Evolutionary conservation across 2,329 filamentous ascomycete species (phyloP), one percentile per base, ranked within the genome.

Genomic region (Nemania sp.): DNA sequence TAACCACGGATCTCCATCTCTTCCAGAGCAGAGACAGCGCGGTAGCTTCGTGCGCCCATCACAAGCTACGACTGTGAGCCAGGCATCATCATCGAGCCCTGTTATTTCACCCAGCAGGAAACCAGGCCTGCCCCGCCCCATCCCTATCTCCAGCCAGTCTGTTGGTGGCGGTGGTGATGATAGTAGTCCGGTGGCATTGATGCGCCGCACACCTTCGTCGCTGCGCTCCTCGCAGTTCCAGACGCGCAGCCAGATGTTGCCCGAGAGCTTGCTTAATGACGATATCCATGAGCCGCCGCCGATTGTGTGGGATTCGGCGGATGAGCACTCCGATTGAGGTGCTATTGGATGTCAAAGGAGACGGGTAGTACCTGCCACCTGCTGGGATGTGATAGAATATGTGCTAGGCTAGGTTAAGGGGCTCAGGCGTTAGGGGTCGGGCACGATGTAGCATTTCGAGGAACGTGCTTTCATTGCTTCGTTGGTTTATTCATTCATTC

Each of bases 191-290:
- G n/a, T 63, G n/a, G 40, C 57, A 3, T 7, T 24, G 15, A 34
- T 58, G 12, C 60, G 60, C 24, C 54, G 46, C 8, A 28, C 48
- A 3, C 59, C 61, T 11, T 60, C 63, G 22, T 68, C 68, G 15
- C 46, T 68, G 5, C 63, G 69, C 12, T 75, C 73, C 8, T 80
- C 78, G 7, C 78, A 84, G 65, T 69, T 82, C 15, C 64, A 77
- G 52, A 75, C 76, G 1, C 75, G 73, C 60, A 82, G 79, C 56
- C 80, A 82, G 66, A 75, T 80, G 69, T 66, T 84, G 52, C 76
- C 80, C 9, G 75, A 78, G 19, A 78, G 75, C 57, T 54, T 79
- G 37, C 52, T 77, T 46, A 68, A 73, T 30, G 72, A 75, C 23
- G 70, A 66, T 57, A 64, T 71, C 24, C 68, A 71, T 5, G 68